These are phyloP conservation scores for Cymbopogon citratus DNA, from an alignment of 176 grass and related monocot species.

Conservation along the genomic window DNA sequence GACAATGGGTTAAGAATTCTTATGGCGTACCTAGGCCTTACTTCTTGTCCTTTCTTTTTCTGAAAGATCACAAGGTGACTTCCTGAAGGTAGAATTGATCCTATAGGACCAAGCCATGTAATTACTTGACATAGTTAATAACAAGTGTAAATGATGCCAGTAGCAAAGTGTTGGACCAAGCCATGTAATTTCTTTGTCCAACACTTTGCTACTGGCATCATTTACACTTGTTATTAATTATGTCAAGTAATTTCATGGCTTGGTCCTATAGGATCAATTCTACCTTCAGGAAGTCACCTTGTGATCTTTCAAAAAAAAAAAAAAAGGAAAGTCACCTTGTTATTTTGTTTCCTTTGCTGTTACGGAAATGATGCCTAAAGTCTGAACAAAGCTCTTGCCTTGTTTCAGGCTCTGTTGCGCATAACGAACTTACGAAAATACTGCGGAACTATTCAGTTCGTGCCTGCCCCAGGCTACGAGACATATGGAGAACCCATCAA, in stretches of 20 bases:
- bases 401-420: constrained; percentile 58
- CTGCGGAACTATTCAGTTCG: constrained; percentile 45
- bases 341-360: background rate
- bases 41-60: background rate
- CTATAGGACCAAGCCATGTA: background rate
- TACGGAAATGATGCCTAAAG: background rate
- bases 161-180: background rate
- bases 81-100: background rate
- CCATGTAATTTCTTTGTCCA: background rate
- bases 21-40: background rate
- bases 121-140: background rate
- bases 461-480: constrained; percentile 79
- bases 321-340: background rate
- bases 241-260: background rate
- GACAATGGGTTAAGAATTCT: too few relatives aligned
- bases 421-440: constrained; percentile 69
- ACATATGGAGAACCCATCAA: constrained; percentile 51
- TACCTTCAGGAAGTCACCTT: background rate
- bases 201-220: background rate
- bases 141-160: background rate
- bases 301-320: too few relatives aligned
- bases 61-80: background rate
- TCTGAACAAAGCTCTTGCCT: background rate
- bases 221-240: constrained; percentile 2
- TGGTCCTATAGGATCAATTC: background rate